Conservation (phyloP, 2,329 filamentous ascomycete genomes). For the Calonectria pseudoturangicola region DNA sequence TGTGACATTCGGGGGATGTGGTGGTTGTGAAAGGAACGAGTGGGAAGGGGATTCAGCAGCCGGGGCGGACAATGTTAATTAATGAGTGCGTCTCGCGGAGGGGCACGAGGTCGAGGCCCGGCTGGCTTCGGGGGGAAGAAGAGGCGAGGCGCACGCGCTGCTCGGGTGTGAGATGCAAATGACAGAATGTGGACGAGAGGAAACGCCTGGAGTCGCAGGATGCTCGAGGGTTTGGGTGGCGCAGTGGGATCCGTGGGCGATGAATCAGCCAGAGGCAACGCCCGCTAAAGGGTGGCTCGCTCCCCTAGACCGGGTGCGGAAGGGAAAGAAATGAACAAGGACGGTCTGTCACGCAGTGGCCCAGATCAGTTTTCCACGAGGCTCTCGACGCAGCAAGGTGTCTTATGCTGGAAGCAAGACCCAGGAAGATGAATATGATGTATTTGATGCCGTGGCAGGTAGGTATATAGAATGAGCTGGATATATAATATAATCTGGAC, state of each 20-base stretch:
- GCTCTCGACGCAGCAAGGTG: neutral
- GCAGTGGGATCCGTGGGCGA: conserved; percentile 30
- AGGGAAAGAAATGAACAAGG: conserved; percentile 22
- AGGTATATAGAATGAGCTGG: neutral
- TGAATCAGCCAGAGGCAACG: conserved; percentile 37
- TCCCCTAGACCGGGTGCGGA: conserved; percentile 26
- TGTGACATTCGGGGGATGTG: conserved; percentile 41
- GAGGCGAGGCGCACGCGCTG: conserved; percentile 27
- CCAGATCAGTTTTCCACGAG: conserved; percentile 9
- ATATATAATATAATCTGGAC: conserved; percentile 1
- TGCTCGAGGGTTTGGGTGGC: conserved; percentile 22
- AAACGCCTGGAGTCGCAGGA: conserved; percentile 33
- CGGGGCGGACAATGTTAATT: conserved; percentile 10
- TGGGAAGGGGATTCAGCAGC: conserved; percentile 18
- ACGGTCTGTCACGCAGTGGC: conserved; percentile 1
- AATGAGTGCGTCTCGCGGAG: conserved; percentile 35
- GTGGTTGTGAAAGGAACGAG: conserved; percentile 7
- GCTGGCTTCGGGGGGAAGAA: conserved; percentile 31
- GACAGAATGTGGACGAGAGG: conserved; percentile 25
- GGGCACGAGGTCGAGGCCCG: conserved; percentile 36
- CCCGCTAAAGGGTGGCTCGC: conserved; percentile 36
- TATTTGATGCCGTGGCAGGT: neutral
- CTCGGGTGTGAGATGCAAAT: conserved; percentile 3
- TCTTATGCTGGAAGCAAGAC: neutral
- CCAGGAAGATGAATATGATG: neutral